Evolutionary conservation across 768 basidiomycete genomes (phyloP).

Genomic region (Cystobasidium ongulense): DNA sequence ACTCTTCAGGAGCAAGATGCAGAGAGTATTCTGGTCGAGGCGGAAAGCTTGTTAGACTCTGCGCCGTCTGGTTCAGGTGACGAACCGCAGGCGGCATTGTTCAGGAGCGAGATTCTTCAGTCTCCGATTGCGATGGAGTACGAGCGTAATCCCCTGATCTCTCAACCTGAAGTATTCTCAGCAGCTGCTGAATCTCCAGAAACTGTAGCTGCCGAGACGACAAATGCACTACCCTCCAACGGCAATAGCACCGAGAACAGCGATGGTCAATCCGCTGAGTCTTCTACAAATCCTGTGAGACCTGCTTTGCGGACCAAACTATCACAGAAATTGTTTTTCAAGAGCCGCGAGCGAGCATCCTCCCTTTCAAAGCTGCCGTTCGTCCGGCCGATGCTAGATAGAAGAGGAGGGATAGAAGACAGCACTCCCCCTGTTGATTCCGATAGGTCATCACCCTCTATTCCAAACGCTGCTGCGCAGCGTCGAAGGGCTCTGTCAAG

Average conservation of each 20-base stretch:
- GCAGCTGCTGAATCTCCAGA: not conserved
- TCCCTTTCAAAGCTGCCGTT: not conserved
- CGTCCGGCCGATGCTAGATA: not conserved
- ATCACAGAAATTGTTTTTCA: not conserved
- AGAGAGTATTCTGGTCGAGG: not conserved
- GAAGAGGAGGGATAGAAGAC: not conserved
- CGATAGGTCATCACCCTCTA: not conserved
- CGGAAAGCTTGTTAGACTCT: not conserved
- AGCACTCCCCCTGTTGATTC: not conserved
- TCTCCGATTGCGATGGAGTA: not conserved
- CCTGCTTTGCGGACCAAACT: not conserved
- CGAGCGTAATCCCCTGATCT: not conserved
- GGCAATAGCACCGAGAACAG: not conserved
- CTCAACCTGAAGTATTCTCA: not conserved
- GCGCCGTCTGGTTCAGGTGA: not conserved
- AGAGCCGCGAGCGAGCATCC: not conserved
- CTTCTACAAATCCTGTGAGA: not conserved
- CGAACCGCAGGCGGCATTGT: not conserved
- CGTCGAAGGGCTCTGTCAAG: not conserved
- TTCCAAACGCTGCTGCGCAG: not conserved
- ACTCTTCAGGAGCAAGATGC: conserved; percentile 5
- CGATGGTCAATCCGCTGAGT: not conserved
- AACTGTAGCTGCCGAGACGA: not conserved
- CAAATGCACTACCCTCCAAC: not conserved
- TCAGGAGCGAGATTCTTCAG: not conserved